Evolutionary conservation across 768 basidiomycete species (phyloP).

Genomic region (Porphyrellus cyaneotinctus): DNA sequence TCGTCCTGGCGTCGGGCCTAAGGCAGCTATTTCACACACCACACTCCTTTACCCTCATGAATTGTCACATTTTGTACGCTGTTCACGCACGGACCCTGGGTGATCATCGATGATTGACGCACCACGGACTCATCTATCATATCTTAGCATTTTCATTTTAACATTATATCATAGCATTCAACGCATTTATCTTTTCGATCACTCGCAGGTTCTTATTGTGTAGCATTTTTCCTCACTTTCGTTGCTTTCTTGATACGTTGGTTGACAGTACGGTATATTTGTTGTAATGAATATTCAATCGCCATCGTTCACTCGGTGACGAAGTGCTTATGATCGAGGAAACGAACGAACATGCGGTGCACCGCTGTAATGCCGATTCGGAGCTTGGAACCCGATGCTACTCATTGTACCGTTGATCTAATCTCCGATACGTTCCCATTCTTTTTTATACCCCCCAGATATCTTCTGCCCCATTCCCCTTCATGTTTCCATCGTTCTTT

Average conservation of each 20-base stretch:
- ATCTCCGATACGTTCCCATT: slow-evolving; percentile 1
- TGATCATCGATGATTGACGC: slow-evolving; percentile 26
- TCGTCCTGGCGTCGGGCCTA: slow-evolving; percentile 60
- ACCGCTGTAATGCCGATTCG: no score
- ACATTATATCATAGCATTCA: slow-evolving; percentile 31
- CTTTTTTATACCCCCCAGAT: no score
- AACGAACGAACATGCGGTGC: no score
- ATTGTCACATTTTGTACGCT: slow-evolving; percentile 19
- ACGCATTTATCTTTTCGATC: slow-evolving; percentile 23
- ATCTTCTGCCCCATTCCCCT: no score
- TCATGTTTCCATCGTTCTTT: slow-evolving; percentile 13
- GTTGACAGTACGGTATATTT: slow-evolving; percentile 25
- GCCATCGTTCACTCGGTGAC: neutral
- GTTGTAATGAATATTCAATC: slow-evolving; percentile 27
- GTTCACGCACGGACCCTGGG: slow-evolving; percentile 22
- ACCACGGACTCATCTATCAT: slow-evolving; percentile 26
- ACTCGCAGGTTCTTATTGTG: slow-evolving; percentile 25
- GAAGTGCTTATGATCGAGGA: no score
- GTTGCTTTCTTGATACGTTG: slow-evolving; percentile 23
- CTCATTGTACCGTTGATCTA: neutral
- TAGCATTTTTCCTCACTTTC: slow-evolving; percentile 27
- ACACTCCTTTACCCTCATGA: slow-evolving; percentile 28
- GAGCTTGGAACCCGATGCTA: no score
- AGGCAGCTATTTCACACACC: slow-evolving; percentile 16
- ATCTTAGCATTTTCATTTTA: slow-evolving; percentile 33